Base-by-base conservation (phyloP, 2,329 filamentous ascomycete genomes). In the Apiospora arundinis region DNA sequence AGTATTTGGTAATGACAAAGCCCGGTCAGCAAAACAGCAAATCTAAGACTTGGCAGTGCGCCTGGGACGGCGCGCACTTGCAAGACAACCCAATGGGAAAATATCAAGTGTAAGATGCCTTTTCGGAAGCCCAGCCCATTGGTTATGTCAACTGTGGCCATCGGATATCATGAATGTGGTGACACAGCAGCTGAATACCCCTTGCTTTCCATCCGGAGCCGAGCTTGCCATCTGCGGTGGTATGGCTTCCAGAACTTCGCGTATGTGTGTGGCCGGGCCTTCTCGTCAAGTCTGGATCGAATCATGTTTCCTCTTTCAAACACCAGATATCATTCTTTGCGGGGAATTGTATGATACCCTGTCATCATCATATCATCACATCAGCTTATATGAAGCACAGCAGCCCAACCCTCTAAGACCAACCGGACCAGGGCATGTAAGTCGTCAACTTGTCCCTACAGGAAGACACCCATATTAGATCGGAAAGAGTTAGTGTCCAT, bases 101-200 rank as follows among this genome's bases (percentile, higher is more conserved):
- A 2, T 28, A 23, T 21, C 21, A 23, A 37, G 6, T 8, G 49
- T 9, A 32, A 18, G 21, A 4, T 49, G 16, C 40, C 4, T 12
- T 12, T 37, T 16, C 18, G 32, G 52, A 4, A 45, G 7, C 25
- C 18, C 3, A 60, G 8, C 16, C 37, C 56, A 40, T 63, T 40
- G 32, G 6, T 18, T 14, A 4, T n/a, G 52, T n/a, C 52, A 11
- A 18, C 28, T 28, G 14, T 12, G 28, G 21, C 9, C 18, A 63
- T 40, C 9, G 28, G 14, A 40, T 40, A 21, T 12, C 21, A 63
- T 63, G 21, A n/a, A 7, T 18, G 32, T 63, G 56, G 56, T 63
- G 56, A 63, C 32, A 63, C 56, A 63, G 18, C 56, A 63, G 56
- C 32, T 14, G 56, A 63, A 40, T 37, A 12, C 32, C 56, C 56